Conservation (phyloP, 371 early-diverging fungal genomes). For the Dinochytrium kinnereticum region DNA sequence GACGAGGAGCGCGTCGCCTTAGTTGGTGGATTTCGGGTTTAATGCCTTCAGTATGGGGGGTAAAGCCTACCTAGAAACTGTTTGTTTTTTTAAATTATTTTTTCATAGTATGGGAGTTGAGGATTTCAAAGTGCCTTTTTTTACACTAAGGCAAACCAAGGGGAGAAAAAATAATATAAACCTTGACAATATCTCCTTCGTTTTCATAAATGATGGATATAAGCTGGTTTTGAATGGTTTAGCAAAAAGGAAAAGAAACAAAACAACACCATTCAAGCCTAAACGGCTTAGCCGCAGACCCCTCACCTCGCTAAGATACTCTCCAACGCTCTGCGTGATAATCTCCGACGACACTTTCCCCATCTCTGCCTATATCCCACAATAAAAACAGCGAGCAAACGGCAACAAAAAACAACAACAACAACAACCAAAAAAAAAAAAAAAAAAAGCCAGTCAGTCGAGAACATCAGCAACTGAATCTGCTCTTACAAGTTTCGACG, state of each 20-base stretch:
- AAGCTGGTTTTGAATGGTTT: neutral
- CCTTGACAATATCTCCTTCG: constrained; percentile 4
- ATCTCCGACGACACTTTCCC: neutral
- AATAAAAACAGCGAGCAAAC: too few relatives aligned
- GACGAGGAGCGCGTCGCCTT: neutral
- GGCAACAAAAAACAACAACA: too few relatives aligned
- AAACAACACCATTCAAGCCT: too few relatives aligned
- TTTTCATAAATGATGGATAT: neutral
- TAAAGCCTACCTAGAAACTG: neutral
- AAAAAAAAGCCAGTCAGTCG: neutral
- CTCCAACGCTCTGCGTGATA: neutral
- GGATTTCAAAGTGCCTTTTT: neutral
- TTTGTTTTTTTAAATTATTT: neutral
- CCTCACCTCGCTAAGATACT: neutral
- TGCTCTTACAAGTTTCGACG: neutral
- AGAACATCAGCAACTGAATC: neutral
- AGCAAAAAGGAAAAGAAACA: too few relatives aligned
- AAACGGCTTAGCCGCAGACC: neutral
- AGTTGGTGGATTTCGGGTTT: neutral
- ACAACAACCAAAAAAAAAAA: too few relatives aligned
- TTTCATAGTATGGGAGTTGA: too few relatives aligned
- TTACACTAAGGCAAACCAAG: neutral
- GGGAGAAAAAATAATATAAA: neutral
- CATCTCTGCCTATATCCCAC: constrained; percentile 6
- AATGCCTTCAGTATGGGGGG: neutral